These are phyloP conservation scores for Phytopythium aichiense DNA, from an alignment of 352 stramenopile species.

Conservation along the genomic window DNA sequence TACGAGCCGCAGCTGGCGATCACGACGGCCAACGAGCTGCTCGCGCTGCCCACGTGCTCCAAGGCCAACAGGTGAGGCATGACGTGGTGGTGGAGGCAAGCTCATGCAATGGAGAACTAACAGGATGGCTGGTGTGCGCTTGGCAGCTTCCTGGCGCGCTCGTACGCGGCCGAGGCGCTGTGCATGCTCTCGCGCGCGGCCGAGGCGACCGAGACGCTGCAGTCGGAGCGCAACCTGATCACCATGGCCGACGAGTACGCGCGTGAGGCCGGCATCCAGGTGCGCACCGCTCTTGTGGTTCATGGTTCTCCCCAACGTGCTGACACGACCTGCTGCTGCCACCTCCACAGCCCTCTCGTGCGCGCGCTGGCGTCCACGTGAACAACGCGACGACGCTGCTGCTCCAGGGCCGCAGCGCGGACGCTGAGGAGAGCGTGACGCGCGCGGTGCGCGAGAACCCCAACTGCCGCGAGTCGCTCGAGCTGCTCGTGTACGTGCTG, in stretches of 20 bases:
- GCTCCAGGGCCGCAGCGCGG: slow-evolving; percentile 62
- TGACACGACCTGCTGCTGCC: slow-evolving; percentile 8
- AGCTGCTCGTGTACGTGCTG: slow-evolving; percentile 85
- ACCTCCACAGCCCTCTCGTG: slow-evolving; percentile 40
- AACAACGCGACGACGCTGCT: slow-evolving; percentile 82
- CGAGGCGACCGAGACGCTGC: slow-evolving; percentile 71
- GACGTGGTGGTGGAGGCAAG: not conserved
- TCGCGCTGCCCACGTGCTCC: slow-evolving; percentile 60
- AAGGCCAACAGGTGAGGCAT: slow-evolving; percentile 54
- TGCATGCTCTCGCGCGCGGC: slow-evolving; percentile 83
- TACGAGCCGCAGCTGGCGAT: slow-evolving; percentile 89
- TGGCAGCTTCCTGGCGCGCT: slow-evolving; percentile 64
- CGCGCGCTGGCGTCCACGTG: slow-evolving; percentile 75
- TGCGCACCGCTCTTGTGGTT: slow-evolving; percentile 7
- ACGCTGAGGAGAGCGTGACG: slow-evolving; percentile 83
- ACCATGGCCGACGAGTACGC: slow-evolving; percentile 76
- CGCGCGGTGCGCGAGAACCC: slow-evolving; percentile 77
- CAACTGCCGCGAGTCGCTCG: slow-evolving; percentile 78
- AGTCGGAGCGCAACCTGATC: slow-evolving; percentile 73
- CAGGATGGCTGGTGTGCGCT: not conserved
- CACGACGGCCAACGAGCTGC: slow-evolving; percentile 73
- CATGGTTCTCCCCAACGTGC: not conserved
- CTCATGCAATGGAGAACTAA: too few species aligned
- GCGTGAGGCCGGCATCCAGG: slow-evolving; percentile 69
- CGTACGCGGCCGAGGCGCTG: slow-evolving; percentile 88